Percentiles rank a stretch among this genome's conserved stretches.
Evolutionary conservation across 257 asterid genomes (phyloP).

Genomic region (Solanum bulbocastanum): DNA sequence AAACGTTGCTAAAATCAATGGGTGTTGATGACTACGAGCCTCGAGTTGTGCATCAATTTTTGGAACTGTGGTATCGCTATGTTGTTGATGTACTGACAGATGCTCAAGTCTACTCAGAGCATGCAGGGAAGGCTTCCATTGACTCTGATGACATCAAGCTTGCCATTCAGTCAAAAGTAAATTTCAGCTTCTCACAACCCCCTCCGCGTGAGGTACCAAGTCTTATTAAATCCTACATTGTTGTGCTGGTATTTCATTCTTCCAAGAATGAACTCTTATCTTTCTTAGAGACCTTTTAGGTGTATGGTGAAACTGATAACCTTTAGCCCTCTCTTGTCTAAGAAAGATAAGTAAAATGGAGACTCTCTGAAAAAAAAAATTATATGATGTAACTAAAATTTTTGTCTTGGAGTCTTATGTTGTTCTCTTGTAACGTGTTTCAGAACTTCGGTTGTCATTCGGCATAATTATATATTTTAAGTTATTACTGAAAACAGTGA

Average conservation of each 20-base stretch:
- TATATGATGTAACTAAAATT: background rate
- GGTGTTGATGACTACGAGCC: slow-evolving; percentile 85
- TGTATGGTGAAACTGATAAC: background rate
- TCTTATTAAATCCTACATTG: background rate
- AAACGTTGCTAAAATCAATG: slow-evolving; percentile 80
- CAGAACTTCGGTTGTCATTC: background rate
- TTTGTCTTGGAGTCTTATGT: background rate
- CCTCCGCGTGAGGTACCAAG: slow-evolving; percentile 73
- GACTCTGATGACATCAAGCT: slow-evolving; percentile 89
- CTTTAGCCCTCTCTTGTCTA: background rate
- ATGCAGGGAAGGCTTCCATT: slow-evolving; percentile 52
- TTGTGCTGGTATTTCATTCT: background rate
- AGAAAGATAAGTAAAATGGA: background rate
- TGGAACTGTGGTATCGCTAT: slow-evolving; percentile 76
- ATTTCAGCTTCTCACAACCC: slow-evolving; percentile 88
- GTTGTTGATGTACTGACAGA: slow-evolving; percentile 73
- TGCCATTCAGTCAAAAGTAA: slow-evolving; percentile 75
- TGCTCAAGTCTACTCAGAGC: slow-evolving; percentile 83
- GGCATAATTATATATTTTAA: background rate
- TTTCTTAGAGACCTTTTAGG: background rate
- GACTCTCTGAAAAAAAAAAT: background rate
- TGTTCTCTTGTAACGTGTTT: background rate
- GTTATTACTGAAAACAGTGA: background rate
- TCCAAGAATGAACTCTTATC: background rate
- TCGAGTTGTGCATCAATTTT: slow-evolving; percentile 67